A percentile compares a stretch with the other conserved stretches of the same genome.
Conservation (phyloP, 108 stramenopile genomes). For the Epithemia pelagica region DNA sequence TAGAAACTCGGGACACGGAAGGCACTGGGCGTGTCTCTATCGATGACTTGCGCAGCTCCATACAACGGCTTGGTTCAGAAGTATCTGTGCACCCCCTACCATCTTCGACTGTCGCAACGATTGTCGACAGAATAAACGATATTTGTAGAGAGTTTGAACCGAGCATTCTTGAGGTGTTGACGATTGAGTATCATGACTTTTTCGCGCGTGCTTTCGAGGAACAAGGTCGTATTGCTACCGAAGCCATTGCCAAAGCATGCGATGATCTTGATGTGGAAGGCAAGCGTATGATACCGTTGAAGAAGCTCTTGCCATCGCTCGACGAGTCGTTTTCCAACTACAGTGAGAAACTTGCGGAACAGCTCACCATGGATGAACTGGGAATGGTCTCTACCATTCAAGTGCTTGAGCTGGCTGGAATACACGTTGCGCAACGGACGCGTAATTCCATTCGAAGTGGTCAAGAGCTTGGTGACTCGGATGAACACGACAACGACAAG, state of each 20-base stretch:
- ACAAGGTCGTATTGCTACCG: background rate
- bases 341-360: background rate
- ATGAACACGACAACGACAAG: background rate
- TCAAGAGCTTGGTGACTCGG: background rate
- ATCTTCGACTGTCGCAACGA: background rate
- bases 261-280: background rate
- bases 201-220: background rate
- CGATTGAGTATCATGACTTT: background rate
- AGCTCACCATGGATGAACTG: background rate
- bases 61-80: background rate
- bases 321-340: background rate
- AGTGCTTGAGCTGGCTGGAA: slow-evolving; percentile 1
- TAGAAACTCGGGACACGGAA: background rate
- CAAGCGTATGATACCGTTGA: background rate
- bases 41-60: background rate
- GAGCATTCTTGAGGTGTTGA: background rate
- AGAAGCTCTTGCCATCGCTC: background rate
- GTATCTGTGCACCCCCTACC: background rate
- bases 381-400: slow-evolving; percentile 2
- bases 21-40: background rate
- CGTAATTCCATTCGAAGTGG: background rate
- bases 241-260: background rate
- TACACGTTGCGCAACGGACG: background rate
- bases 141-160: background rate
- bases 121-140: background rate